Evolutionary conservation across 371 early-diverging fungal species (phyloP).

Genomic region (Mycotypha africana): DNA sequence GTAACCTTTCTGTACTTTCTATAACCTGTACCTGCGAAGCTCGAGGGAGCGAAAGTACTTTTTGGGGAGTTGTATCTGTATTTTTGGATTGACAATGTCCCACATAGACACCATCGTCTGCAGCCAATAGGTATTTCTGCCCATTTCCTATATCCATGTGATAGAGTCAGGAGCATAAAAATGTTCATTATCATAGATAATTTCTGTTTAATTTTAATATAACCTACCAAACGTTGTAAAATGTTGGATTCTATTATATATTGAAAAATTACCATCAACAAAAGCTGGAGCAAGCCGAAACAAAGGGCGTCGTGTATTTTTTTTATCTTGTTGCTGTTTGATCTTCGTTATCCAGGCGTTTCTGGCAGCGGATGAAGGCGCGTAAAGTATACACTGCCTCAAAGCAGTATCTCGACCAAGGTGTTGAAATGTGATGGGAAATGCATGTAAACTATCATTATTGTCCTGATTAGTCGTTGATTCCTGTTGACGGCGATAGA

Average conservation of each 20-base stretch:
- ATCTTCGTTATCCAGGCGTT: constrained; percentile 83
- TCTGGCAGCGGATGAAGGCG: constrained; percentile 67
- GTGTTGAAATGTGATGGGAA: constrained; percentile 70
- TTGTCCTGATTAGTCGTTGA: background rate
- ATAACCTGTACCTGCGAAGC: constrained; percentile 35
- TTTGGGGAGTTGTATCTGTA: constrained; percentile 17
- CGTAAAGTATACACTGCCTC: constrained; percentile 64
- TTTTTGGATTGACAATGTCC: constrained; percentile 20
- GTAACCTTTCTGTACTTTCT: constrained; percentile 27
- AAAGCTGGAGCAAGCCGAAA: constrained; percentile 53
- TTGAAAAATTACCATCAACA: constrained; percentile 11
- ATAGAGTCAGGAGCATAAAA: too few relatives aligned
- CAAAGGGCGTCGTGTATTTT: constrained; percentile 47
- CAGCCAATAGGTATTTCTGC: constrained; percentile 35
- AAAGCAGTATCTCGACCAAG: constrained; percentile 58
- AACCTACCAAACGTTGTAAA: constrained; percentile 38
- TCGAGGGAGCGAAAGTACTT: constrained; percentile 22
- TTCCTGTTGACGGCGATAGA: background rate
- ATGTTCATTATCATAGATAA: too few relatives aligned
- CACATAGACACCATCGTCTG: constrained; percentile 40
- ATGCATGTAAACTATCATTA: too few relatives aligned
- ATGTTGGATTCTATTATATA: constrained; percentile 25
- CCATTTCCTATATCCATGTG: constrained; percentile 38
- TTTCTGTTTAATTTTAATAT: too few relatives aligned
- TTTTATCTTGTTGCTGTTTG: constrained; percentile 56